Conservation (phyloP, 1,139 yeast genomes). For the Pichia cactophila region DNA sequence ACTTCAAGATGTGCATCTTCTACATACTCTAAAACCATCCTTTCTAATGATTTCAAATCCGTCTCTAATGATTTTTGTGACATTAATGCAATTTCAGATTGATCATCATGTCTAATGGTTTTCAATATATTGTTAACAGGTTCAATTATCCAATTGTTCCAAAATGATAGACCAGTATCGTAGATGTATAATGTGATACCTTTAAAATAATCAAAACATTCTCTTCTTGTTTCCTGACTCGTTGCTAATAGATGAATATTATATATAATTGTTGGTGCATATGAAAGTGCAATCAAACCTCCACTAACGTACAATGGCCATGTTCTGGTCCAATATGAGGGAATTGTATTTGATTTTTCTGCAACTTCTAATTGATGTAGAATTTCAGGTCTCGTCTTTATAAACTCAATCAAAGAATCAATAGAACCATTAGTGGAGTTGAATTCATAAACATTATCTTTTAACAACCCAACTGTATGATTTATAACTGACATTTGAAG, state of each 20-base stretch:
- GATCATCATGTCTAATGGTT: constrained; percentile 76
- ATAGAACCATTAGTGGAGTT: neutral
- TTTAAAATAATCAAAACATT: constrained; percentile 1
- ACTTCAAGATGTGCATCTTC: constrained; percentile 30
- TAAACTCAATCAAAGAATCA: neutral
- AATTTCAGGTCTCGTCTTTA: neutral
- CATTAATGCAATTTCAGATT: constrained; percentile 64
- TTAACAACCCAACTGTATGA: neutral
- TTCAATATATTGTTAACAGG: constrained; percentile 71
- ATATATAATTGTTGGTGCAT: constrained; percentile 3
- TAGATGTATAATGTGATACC: constrained; percentile 37
- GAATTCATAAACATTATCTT: neutral
- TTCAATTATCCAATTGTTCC: constrained; percentile 72
- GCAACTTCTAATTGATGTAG: neutral
- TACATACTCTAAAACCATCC: constrained; percentile 80
- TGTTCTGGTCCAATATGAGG: constrained; percentile 45
- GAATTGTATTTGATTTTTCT: constrained; percentile 31
- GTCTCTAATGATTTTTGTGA: constrained; percentile 72
- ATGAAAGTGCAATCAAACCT: constrained; percentile 47
- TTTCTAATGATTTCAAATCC: constrained; percentile 71
- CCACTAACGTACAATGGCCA: constrained; percentile 53
- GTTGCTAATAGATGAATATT: constrained; percentile 5
- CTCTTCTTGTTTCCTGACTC: constrained; percentile 2
- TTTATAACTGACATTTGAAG: neutral
- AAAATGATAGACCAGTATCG: constrained; percentile 60